A percentile compares a stretch with the other conserved stretches of the same genome.
phyloP scores from a whole-genome alignment of 208 protist species.

The Trypanosoma melophagium region DNA sequence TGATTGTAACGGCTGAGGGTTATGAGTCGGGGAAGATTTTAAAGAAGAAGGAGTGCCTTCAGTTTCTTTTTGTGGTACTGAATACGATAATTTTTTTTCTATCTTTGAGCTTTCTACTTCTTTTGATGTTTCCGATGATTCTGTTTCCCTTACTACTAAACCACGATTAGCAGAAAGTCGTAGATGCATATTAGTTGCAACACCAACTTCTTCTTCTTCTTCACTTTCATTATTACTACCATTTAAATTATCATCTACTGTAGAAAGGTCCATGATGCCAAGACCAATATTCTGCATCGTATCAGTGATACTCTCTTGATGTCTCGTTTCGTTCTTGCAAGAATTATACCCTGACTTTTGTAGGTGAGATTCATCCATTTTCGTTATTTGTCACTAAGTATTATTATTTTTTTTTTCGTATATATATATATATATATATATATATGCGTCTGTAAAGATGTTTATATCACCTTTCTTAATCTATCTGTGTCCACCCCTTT shows the following conservation, averaged over 20 bases:
- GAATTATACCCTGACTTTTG: neutral
- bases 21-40: neutral
- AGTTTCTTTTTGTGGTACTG: neutral
- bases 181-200: neutral
- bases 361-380: neutral
- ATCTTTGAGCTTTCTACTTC: too few species aligned
- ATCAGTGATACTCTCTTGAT: neutral
- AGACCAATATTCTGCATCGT: neutral
- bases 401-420: neutral
- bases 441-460: constrained; percentile 1
- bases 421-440: constrained; percentile 1
- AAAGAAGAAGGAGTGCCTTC: neutral
- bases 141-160: neutral
- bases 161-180: neutral
- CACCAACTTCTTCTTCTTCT: neutral
- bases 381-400: neutral
- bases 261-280: neutral
- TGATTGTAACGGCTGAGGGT: neutral
- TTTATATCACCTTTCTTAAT: neutral
- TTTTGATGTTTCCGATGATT: neutral
- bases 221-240: neutral
- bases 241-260: neutral
- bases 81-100: neutral
- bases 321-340: neutral
- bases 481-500: neutral